Conservation (phyloP, 768 basidiomycete species). For the Tricholoma sp. region DNA sequence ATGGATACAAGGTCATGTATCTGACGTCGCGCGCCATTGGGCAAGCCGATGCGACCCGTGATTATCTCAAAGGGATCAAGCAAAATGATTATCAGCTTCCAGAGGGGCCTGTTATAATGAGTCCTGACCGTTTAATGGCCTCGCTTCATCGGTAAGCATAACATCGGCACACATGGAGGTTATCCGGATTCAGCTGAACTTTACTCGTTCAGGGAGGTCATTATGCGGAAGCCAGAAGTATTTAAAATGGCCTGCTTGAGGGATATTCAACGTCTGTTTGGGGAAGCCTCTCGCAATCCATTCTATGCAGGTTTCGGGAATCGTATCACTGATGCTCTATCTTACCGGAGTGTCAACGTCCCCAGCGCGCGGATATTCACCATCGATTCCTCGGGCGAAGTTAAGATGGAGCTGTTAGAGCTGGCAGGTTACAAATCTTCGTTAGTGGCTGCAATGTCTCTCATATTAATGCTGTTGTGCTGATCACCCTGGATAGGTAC, state of each 20-base stretch:
- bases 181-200: background rate
- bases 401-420: constrained; percentile 96
- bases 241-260: constrained; percentile 99
- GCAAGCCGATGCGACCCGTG: constrained; percentile 93
- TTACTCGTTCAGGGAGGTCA: constrained; percentile 70
- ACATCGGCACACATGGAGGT: background rate
- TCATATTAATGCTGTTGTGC: background rate
- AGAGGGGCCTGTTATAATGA: constrained; percentile 98
- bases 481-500: constrained; percentile 48
- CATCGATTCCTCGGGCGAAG: constrained; percentile 90
- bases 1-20: constrained; percentile 98
- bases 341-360: constrained; percentile 94
- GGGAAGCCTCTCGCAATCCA: constrained; percentile 61
- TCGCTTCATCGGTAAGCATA: constrained; percentile 82
- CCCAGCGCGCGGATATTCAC: constrained; percentile 95
- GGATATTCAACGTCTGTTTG: constrained; percentile 90
- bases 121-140: constrained; percentile 91
- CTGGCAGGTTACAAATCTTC: constrained; percentile 96
- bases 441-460: constrained; percentile 28
- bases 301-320: constrained; percentile 99
- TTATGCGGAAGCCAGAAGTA: constrained; percentile 98
- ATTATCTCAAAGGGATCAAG: constrained; percentile 91
- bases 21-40: constrained; percentile 96
- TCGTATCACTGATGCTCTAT: constrained; percentile 94
- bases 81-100: constrained; percentile 97